Percentiles rank a stretch among this genome's conserved stretches.
phyloP scores from a whole-genome alignment of 768 basidiomycete genomes.

The Agrocybe chaxingu region DNA sequence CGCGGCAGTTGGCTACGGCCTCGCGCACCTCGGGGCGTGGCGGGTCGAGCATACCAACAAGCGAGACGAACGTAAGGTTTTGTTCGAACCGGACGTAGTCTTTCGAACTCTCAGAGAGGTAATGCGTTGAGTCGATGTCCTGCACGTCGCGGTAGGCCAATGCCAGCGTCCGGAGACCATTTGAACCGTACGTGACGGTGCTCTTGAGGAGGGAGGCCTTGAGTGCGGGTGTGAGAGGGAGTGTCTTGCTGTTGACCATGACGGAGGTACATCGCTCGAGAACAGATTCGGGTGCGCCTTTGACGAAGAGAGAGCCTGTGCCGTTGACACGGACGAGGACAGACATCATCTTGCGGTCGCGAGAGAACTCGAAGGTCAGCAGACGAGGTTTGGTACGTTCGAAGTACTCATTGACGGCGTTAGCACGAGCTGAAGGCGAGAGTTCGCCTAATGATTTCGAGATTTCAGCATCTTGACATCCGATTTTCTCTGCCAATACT shows the following conservation, averaged over 20 bases:
- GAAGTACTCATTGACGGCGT: slow-evolving; percentile 82
- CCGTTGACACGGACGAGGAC: slow-evolving; percentile 76
- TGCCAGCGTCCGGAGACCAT: slow-evolving; percentile 88
- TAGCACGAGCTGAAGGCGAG: slow-evolving; percentile 61
- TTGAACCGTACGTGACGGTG: slow-evolving; percentile 70
- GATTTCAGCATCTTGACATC: slow-evolving; percentile 60
- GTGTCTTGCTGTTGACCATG: slow-evolving; percentile 57
- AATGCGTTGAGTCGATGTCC: slow-evolving; percentile 77
- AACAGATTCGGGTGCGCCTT: slow-evolving; percentile 95
- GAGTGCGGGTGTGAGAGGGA: slow-evolving; percentile 64
- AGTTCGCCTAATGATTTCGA: slow-evolving; percentile 56
- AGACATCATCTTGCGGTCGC: slow-evolving; percentile 99
- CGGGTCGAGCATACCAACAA: slow-evolving; percentile 97
- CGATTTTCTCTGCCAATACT: slow-evolving; percentile 93
- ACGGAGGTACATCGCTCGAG: slow-evolving; percentile 83
- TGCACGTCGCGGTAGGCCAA: slow-evolving; percentile 81
- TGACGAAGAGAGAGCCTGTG: slow-evolving; percentile 81
- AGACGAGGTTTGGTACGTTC: slow-evolving; percentile 74
- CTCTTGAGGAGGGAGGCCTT: slow-evolving; percentile 59
- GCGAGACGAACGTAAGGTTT: slow-evolving; percentile 88
- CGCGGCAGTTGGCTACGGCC: slow-evolving; percentile 86
- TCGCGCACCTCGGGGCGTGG: slow-evolving; percentile 89
- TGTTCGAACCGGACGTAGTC: slow-evolving; percentile 92
- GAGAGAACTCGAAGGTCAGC: slow-evolving; percentile 95
- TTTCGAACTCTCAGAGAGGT: slow-evolving; percentile 70